These are phyloP conservation scores for Ophiostoma ips DNA, from an alignment of 2,329 filamentous ascomycete genomes.

Conservation along the genomic window DNA sequence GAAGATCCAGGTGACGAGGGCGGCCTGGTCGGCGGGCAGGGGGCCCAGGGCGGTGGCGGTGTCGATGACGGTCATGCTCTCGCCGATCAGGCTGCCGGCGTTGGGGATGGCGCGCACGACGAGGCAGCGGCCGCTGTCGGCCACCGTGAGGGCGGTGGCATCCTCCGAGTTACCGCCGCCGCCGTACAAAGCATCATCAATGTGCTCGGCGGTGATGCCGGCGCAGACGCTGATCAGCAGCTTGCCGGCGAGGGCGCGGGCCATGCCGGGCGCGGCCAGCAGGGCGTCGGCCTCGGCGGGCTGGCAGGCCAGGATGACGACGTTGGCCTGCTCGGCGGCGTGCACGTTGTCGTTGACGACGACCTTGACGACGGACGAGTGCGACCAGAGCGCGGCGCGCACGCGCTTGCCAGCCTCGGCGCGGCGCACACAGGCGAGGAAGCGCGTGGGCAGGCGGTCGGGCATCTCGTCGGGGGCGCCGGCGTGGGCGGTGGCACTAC, in stretches of 20 bases:
- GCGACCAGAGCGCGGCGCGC: conserved; percentile 47
- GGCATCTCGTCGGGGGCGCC: conserved; percentile 32
- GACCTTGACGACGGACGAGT: conserved; percentile 49
- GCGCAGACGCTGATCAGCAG: conserved; percentile 71
- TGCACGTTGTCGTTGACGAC: conserved; percentile 58
- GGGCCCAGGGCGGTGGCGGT: conserved; percentile 33
- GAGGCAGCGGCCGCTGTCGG: conserved; percentile 34
- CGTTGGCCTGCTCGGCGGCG: conserved; percentile 53
- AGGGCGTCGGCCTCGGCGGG: conserved; percentile 59
- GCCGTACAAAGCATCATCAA: conserved; percentile 50
- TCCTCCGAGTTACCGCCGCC: no score
- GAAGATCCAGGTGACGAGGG: conserved; percentile 64
- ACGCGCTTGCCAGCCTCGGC: conserved; percentile 56
- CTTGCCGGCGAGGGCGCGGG: conserved; percentile 58
- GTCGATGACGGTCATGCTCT: conserved; percentile 72
- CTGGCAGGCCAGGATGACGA: conserved; percentile 70
- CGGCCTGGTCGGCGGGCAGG: conserved; percentile 36
- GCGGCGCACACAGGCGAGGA: conserved; percentile 69
- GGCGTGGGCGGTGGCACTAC: conserved; percentile 28
- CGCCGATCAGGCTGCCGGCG: conserved; percentile 62
- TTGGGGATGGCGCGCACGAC: conserved; percentile 77
- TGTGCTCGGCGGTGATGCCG: conserved; percentile 56
- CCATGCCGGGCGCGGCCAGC: conserved; percentile 53
- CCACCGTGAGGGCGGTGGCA: no score
- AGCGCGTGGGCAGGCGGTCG: conserved; percentile 51